These are phyloP conservation scores for Rhizophora mangle DNA, from an alignment of 345 rosid genomes.

Conservation along the genomic window DNA sequence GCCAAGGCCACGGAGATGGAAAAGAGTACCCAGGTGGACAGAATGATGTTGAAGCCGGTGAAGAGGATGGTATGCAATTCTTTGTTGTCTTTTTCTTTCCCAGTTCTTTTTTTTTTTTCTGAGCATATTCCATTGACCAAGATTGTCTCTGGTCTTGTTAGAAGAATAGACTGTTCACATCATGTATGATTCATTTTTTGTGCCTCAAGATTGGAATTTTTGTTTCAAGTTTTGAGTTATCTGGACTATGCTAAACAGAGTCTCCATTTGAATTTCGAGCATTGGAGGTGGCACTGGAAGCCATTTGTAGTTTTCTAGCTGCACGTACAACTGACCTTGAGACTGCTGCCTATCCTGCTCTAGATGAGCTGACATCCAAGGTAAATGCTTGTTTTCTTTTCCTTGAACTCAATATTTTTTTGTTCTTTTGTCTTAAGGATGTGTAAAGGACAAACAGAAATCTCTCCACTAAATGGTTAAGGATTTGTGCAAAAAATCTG, in stretches of 20 bases:
- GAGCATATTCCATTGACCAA: background rate
- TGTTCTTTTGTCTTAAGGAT: conserved; percentile 18
- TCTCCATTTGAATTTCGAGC: conserved; percentile 79
- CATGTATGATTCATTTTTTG: background rate
- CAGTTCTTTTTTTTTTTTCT: background rate
- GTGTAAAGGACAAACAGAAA: background rate
- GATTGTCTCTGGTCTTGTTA: background rate
- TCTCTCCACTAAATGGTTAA: background rate
- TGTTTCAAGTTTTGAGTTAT: conserved; percentile 12
- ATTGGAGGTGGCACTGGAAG: conserved; percentile 89
- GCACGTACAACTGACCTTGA: conserved; percentile 89
- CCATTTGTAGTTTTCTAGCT: conserved; percentile 90
- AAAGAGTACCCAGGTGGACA: conserved; percentile 44
- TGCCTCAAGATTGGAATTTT: background rate
- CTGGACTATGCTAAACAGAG: conserved; percentile 44
- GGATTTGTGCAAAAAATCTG: background rate
- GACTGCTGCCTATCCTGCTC: conserved; percentile 94
- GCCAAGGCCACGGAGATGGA: conserved; percentile 44
- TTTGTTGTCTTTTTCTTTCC: background rate
- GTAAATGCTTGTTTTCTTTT: conserved; percentile 42
- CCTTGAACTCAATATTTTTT: conserved; percentile 18
- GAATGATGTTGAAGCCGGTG: conserved; percentile 66
- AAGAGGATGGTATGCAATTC: conserved; percentile 76
- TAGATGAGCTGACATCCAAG: conserved; percentile 95
- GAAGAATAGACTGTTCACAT: background rate